Evolutionary conservation across 345 rosid species (phyloP), one percentile per base, ranked within the genome.

Genomic region (Eutrema japonicum): DNA sequence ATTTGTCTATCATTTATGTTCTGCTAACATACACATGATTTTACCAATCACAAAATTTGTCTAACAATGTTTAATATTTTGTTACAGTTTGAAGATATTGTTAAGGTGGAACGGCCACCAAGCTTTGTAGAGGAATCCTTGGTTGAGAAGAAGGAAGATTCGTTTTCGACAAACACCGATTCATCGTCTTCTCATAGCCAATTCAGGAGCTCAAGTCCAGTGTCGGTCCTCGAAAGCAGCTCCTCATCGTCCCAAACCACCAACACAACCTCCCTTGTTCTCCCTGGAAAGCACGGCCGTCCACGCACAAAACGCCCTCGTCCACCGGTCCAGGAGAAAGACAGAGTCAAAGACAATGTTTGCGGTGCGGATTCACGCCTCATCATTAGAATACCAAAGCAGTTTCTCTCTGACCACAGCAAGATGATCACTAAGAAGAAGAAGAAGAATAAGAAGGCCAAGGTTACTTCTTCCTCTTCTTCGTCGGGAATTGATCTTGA

Each of bases 251-350:
- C 93, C 0, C 92, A 84, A 6, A 78, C 79, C 43, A 78, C 60
- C 66, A 77, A 77, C 80, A 53, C 76, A 49, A 42, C 80, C 14
- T 71, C 80, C 0, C 60, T 74, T 22, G 79, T 38, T 43, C 77
- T 79, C 22, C 65, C 82, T 0, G 89, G 81, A 13, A 87, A 73
- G 69, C 77, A 85, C 6, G 97, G 96, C 4, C 94, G 98, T 61
- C 85, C 98, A 8, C 92, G 97, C 37, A 92, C 93, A 85, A 96
- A 96, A 70, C 96, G 98, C 43, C 92, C 96, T 4, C 96, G 97
- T 32, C 99, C 97, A 6, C 84, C 86, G 3, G 70, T 89, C 49
- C 80, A 77, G 13, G 79, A 76, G 2, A 70, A 63, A 7, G 79
- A 6, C 77, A 86, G 82, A 80, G 74, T 36, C 86, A 89, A 54